Percentiles rank a stretch among this genome's conserved stretches.
Evolutionary conservation across 1,284 basidiomycete genomes (phyloP).

Genomic region (Schizophyllum commune): DNA sequence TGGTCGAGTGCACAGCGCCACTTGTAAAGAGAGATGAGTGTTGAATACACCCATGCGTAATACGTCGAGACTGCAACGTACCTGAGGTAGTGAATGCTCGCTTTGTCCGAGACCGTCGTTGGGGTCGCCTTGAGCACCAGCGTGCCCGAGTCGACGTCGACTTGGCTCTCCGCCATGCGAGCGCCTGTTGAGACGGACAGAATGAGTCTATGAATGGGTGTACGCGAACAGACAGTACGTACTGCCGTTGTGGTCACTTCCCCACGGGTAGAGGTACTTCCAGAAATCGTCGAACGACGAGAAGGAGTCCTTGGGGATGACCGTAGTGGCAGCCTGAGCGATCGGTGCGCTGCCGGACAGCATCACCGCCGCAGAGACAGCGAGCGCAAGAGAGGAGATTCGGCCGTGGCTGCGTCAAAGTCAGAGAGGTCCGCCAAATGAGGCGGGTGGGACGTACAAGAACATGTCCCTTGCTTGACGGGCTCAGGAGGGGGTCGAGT

Average conservation of each 20-base stretch:
- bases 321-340: constrained; percentile 24
- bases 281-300: constrained; percentile 30
- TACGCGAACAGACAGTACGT: constrained; percentile 6
- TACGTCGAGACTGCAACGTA: constrained; percentile 3
- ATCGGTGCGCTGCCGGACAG: neutral
- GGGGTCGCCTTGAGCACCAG: constrained; percentile 34
- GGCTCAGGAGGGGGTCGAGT: neutral
- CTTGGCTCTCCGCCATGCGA: constrained; percentile 33
- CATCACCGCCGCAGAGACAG: neutral
- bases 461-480: neutral
- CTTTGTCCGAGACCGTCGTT: constrained; percentile 12
- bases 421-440: neutral
- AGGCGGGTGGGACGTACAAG: neutral
- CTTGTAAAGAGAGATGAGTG: constrained; percentile 12
- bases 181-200: constrained; percentile 20
- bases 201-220: neutral
- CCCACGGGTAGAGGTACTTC: constrained; percentile 37
- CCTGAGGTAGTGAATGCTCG: constrained; percentile 32
- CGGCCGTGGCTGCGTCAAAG: neutral
- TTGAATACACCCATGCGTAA: neutral
- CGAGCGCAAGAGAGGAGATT: neutral
- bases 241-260: constrained; percentile 39
- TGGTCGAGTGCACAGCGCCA: constrained; percentile 33
- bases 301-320: constrained; percentile 33
- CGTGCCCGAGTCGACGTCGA: constrained; percentile 27